These are phyloP conservation scores for Thecaphora frezii DNA, from an alignment of 1,284 basidiomycete genomes.

Conservation along the genomic window DNA sequence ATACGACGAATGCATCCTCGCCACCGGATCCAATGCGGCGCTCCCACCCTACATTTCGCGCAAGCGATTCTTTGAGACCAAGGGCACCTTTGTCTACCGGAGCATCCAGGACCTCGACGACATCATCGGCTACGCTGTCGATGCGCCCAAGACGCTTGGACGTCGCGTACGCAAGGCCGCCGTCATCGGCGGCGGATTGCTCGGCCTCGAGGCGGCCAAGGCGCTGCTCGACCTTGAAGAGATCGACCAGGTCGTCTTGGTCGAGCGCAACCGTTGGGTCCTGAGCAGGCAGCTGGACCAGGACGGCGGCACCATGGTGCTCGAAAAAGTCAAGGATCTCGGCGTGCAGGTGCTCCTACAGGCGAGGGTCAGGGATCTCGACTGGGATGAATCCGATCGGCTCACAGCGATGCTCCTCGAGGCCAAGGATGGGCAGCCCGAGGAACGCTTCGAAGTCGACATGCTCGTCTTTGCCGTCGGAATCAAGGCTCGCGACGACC, in stretches of 20 bases:
- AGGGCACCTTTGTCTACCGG: constrained; percentile 73
- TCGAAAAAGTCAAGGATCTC: constrained; percentile 69
- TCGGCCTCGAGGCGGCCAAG: constrained; percentile 75
- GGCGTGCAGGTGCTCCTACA: constrained; percentile 69
- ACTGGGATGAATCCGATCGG: constrained; percentile 28
- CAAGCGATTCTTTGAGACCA: constrained; percentile 61
- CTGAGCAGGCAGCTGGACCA: constrained; percentile 73
- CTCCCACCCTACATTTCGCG: constrained; percentile 69
- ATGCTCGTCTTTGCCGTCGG: constrained; percentile 56
- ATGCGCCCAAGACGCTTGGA: constrained; percentile 27
- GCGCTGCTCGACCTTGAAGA: constrained; percentile 69
- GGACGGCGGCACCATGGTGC: constrained; percentile 71
- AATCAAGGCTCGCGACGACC: constrained; percentile 72
- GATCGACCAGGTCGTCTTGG: constrained; percentile 64
- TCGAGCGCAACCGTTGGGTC: constrained; percentile 69
- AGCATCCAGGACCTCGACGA: constrained; percentile 63
- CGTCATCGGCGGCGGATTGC: constrained; percentile 72
- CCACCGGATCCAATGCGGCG: constrained; percentile 71
- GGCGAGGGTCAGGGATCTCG: constrained; percentile 62
- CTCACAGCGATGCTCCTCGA: constrained; percentile 49
- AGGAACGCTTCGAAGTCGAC: constrained; percentile 56
- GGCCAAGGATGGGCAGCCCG: constrained; percentile 51
- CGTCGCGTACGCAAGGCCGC: constrained; percentile 60
- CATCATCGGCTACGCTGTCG: constrained; percentile 40
- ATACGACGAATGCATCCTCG: constrained; percentile 67